Percentiles rank a stretch among this genome's conserved stretches.
These are phyloP conservation scores for Lolium perenne DNA, from an alignment of 176 grass and related monocot species.

Conservation along the genomic window DNA sequence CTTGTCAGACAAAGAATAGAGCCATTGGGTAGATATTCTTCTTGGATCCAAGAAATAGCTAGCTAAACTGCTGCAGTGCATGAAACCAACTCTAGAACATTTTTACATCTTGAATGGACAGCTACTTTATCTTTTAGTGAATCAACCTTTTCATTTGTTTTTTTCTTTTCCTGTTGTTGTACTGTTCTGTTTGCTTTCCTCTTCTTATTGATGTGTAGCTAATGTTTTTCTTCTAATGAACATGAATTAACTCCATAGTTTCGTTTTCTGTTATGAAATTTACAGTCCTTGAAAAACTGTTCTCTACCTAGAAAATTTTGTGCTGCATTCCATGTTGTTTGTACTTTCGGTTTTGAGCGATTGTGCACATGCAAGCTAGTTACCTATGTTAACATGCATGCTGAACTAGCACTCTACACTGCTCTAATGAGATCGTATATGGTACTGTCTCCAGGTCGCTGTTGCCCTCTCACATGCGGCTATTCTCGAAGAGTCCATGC, in stretches of 20 bases:
- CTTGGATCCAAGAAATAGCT: not conserved
- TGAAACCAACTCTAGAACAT: not conserved
- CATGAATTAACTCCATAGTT: not conserved
- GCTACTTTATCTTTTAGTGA: not conserved
- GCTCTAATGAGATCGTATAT: constrained; percentile 18
- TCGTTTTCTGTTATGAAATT: not conserved
- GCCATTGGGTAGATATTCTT: not conserved
- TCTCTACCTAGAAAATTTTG: not conserved
- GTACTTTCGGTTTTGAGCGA: too few species aligned
- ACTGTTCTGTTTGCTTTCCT: not conserved
- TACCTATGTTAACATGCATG: not conserved
- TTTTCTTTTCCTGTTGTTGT: not conserved
- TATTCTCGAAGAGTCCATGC: constrained; percentile 27
- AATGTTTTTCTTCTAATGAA: not conserved
- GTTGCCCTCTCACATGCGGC: constrained; percentile 6
- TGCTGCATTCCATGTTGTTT: not conserved
- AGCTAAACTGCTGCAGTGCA: not conserved
- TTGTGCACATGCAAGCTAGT: too few species aligned
- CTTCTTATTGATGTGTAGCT: not conserved
- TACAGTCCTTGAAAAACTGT: not conserved
- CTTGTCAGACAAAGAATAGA: not conserved
- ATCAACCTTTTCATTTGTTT: not conserved
- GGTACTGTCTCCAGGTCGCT: constrained; percentile 9
- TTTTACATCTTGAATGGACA: not conserved
- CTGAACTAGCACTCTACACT: not conserved